These are phyloP conservation scores for Exophiala alcalophila DNA, from an alignment of 2,329 filamentous ascomycete genomes.

Conservation along the genomic window DNA sequence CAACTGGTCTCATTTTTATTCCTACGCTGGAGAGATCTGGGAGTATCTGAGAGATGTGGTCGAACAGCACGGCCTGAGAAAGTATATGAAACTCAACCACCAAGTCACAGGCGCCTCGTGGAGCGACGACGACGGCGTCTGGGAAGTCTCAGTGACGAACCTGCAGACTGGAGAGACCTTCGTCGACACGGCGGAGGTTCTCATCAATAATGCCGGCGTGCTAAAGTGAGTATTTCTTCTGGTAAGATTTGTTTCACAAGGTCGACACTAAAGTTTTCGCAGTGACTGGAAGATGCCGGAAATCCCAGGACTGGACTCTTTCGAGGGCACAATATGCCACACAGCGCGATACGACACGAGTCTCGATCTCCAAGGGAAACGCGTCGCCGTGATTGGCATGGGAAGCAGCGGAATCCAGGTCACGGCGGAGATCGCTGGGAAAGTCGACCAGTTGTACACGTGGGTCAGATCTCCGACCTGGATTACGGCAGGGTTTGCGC, in stretches of 20 bases:
- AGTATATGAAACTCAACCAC: conserved; percentile 31
- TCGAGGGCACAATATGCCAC: conserved; percentile 54
- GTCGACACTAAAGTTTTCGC: background rate
- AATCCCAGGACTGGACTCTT: conserved; percentile 51
- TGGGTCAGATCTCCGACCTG: conserved; percentile 21
- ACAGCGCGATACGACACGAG: conserved; percentile 55
- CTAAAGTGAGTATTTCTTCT: conserved; percentile 52
- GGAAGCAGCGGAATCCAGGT: conserved; percentile 57
- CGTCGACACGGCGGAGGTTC: conserved; percentile 49
- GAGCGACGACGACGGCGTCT: conserved; percentile 31
- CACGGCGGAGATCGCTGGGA: conserved; percentile 46
- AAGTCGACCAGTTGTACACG: conserved; percentile 31
- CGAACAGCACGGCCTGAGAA: conserved; percentile 26
- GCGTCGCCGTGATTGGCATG: conserved; percentile 54
- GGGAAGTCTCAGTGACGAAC: conserved; percentile 25
- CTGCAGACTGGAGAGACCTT: conserved; percentile 49
- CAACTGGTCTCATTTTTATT: conserved; percentile 18
- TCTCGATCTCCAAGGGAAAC: conserved; percentile 48
- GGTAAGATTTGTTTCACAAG: background rate
- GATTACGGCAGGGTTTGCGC: conserved; percentile 25
- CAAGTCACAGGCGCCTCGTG: conserved; percentile 32
- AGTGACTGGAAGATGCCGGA: conserved; percentile 53
- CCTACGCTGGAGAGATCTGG: conserved; percentile 29
- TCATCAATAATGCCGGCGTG: conserved; percentile 31
- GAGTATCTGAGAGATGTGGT: conserved; percentile 31